Conservation (phyloP, 306 rosid genomes). For the Cicer bijugum region DNA sequence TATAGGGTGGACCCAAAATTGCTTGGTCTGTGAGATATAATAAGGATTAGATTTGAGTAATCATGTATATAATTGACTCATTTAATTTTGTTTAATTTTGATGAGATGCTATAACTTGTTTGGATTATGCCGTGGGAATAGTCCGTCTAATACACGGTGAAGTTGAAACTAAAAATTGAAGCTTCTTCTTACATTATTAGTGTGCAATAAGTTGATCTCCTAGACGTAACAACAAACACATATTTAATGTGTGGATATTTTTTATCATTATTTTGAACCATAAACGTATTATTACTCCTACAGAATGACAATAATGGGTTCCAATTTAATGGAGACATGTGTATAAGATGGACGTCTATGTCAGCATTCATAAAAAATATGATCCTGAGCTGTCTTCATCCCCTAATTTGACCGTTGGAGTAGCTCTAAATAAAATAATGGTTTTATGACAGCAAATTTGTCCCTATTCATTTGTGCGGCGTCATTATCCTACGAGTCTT, state of each 20-base stretch:
- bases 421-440: background rate
- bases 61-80: background rate
- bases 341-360: conserved; percentile 3
- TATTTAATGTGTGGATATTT: too few relatives aligned
- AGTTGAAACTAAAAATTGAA: too few relatives aligned
- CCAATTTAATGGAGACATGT: background rate
- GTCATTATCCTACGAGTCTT: background rate
- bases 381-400: background rate
- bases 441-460: background rate
- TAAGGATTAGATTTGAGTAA: background rate
- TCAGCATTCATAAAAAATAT: background rate
- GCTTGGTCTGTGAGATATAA: background rate
- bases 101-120: too few relatives aligned
- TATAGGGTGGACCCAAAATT: background rate
- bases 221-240: too few relatives aligned
- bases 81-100: too few relatives aligned
- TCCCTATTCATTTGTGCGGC: too few relatives aligned
- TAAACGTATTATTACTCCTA: background rate
- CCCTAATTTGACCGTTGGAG: conserved; percentile 3
- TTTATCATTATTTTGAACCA: too few relatives aligned
- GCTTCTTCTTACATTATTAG: too few relatives aligned
- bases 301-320: background rate
- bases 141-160: too few relatives aligned
- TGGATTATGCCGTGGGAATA: too few relatives aligned
- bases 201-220: too few relatives aligned